phyloP scores from a whole-genome alignment of 1,284 basidiomycete genomes.

The Ceratobasidium theobromae region DNA sequence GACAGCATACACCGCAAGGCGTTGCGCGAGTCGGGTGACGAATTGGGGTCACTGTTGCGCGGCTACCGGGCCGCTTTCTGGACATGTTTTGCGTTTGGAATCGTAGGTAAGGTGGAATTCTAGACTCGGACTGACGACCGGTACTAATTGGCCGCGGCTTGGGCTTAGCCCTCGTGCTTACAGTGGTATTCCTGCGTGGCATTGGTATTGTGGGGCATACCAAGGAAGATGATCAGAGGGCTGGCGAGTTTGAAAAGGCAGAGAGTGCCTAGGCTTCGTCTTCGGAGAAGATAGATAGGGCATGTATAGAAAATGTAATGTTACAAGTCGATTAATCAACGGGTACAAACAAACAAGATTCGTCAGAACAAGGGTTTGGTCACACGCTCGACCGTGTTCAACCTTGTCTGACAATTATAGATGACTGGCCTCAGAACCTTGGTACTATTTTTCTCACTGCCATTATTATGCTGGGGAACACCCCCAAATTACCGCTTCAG shows the following conservation, averaged over 20 bases:
- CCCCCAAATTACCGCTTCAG: not conserved
- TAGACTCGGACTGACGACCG: not conserved
- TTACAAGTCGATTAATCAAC: no score
- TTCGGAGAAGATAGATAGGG: no score
- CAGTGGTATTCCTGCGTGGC: conserved; percentile 55
- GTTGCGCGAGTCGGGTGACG: conserved; percentile 43
- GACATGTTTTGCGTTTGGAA: conserved; percentile 60
- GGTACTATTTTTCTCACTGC: not conserved
- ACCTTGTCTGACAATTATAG: not conserved
- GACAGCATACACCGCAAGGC: conserved; percentile 50
- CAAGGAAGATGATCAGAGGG: conserved; percentile 1
- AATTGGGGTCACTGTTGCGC: conserved; percentile 45
- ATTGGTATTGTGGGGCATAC: conserved; percentile 60
- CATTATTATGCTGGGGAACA: not conserved
- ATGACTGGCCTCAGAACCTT: not conserved
- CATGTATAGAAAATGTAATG: no score
- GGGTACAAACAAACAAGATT: not conserved
- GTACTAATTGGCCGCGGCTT: conserved; percentile 3
- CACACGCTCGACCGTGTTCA: not conserved
- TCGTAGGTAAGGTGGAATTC: conserved; percentile 48
- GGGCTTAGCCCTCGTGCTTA: conserved; percentile 52
- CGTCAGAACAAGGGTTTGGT: not conserved
- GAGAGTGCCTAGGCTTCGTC: no score
- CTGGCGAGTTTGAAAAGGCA: conserved; percentile 5
- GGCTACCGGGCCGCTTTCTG: conserved; percentile 67